Base-by-base conservation (phyloP, 2,329 filamentous ascomycete species). In the Pseudonectria foliicola region DNA sequence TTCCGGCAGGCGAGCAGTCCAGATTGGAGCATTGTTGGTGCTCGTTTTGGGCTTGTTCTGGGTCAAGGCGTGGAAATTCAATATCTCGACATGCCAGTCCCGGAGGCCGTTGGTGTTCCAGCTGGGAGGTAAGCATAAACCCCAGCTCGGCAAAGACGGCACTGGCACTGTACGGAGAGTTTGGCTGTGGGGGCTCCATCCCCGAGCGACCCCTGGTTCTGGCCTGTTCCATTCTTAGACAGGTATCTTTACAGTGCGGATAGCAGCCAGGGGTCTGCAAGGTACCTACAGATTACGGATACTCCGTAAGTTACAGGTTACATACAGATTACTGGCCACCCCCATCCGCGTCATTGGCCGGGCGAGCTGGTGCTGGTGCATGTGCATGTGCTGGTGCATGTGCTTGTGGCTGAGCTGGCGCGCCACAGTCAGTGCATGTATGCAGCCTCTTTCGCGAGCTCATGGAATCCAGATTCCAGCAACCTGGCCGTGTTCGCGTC, bases 351-450 rank as follows among this genome's bases (percentile, higher is more conserved):
- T 21, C 30, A 40, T 36, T 33, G 21, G 38, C 27, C 39, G 33
- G n/a, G 35, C 31, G 18, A 34, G 31, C n/a, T n/a, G n/a, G n/a
- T n/a, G n/a, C n/a, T n/a, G n/a, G n/a, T n/a, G n/a, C n/a, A n/a
- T 13, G 30, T 40, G 32, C 25, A 27, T n/a, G 27, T 26, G 30
- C n/a, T n/a, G n/a, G n/a, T n/a, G 47, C 42, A 49, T 52, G 42
- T 49, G 45, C 37, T 35, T 49, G 50, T 53, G 50, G 48, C 50
- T 53, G 40, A 36, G 42, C 18, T 6, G 43, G 38, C 48, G 38
- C 48, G 50, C 50, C 50, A 52, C 50, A 38, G 4, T 12, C 14
- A n/a, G n/a, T n/a, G n/a, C n/a, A n/a, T 14, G 18, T 21, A 21
- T 21, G 18, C 18, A 21, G 41, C 28, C 42, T 31, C 34, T 41